Evolutionary conservation across 2,329 filamentous ascomycete species (phyloP).

Genomic region (Ambrosiella beaveri): DNA sequence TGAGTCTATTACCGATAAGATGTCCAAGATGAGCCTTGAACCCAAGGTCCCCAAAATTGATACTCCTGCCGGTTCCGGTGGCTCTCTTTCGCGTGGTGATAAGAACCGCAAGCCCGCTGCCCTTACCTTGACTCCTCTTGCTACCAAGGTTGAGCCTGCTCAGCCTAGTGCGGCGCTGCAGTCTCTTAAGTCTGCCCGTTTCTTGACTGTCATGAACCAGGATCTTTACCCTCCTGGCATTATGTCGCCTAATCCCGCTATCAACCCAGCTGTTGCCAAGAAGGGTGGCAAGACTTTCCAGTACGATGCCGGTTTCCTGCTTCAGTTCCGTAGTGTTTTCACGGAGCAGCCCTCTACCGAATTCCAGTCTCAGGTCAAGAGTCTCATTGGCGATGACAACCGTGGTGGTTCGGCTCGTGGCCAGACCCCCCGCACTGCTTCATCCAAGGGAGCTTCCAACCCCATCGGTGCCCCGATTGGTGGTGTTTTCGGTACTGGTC

Average conservation of each 20-base stretch:
- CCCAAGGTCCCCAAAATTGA: slow-evolving; percentile 29
- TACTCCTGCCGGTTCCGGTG: slow-evolving; percentile 24
- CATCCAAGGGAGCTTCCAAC: slow-evolving; percentile 19
- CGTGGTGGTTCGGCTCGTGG: slow-evolving; percentile 32
- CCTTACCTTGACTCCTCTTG: slow-evolving; percentile 69
- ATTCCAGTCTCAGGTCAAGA: slow-evolving; percentile 82
- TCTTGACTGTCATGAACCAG: slow-evolving; percentile 63
- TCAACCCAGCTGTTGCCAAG: slow-evolving; percentile 64
- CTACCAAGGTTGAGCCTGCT: slow-evolving; percentile 72
- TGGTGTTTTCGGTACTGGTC: slow-evolving; percentile 10
- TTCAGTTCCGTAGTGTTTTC: slow-evolving; percentile 93
- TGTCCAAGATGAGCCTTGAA: slow-evolving; percentile 34
- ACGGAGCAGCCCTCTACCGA: slow-evolving; percentile 91
- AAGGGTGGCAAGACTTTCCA: slow-evolving; percentile 65
- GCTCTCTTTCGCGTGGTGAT: slow-evolving; percentile 19
- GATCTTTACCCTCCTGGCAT: slow-evolving; percentile 71
- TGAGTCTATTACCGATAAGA: slow-evolving; percentile 27
- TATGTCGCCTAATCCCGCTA: slow-evolving; percentile 74
- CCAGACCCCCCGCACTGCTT: slow-evolving; percentile 41
- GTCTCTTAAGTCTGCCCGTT: slow-evolving; percentile 78
- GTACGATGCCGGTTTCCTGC: slow-evolving; percentile 86
- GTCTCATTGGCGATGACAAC: slow-evolving; percentile 53
- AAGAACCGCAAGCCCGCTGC: slow-evolving; percentile 59
- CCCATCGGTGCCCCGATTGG: slow-evolving; percentile 44
- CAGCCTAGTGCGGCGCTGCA: slow-evolving; percentile 90